Evolutionary conservation across 306 rosid genomes (phyloP), one percentile per base, ranked within the genome.

Genomic region (Hippophae rhamnoides): DNA sequence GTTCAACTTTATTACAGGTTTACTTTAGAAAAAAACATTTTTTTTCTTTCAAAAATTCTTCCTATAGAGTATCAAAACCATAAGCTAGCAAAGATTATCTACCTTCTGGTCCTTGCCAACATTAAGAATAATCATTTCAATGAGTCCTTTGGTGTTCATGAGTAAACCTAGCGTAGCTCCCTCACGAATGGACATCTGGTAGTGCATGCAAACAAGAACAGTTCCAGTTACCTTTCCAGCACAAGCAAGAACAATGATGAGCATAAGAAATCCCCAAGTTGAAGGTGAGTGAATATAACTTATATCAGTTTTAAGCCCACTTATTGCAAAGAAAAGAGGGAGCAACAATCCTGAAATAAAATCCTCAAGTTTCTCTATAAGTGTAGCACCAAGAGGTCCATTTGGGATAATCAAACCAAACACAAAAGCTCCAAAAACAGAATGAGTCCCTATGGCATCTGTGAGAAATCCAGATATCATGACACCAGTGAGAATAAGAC

Each of bases 331-430:
- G 41, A 86, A 62, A 41, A 69, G 49, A 11, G 94, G 94, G 59
- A 69, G 14, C 52, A 80, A 56, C 54, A 80, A 56, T 3, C 48
- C 71, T 3, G 89, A 82, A 67, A 76, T 78, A 62, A 82, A 67
- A 63, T 76, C 69, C 27, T 86, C 95, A 1, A 79, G 64, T 66
- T 77, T 80, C 44, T 83, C 79, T 10, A 68, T 78, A 12, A 86
- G 9, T 44, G 89, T 78, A 8, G 85, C 82, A 58, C 95, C 95
- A 31, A 86, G 81, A 0, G 82, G 83, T 5, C 89, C 89, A 43
- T 81, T 82, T 8, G 95, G 89, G 43, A 83, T 81, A 59, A 79
- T 78, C 56, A 86, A 51, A 25, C 95, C 95, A 6, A 86, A 59
- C 46, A 81, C 3, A 62, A 86, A 63, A 40, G 87, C 75, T n/a